Conservation (phyloP, 2,329 filamentous ascomycete genomes). For the Diaporthe australafricana region DNA sequence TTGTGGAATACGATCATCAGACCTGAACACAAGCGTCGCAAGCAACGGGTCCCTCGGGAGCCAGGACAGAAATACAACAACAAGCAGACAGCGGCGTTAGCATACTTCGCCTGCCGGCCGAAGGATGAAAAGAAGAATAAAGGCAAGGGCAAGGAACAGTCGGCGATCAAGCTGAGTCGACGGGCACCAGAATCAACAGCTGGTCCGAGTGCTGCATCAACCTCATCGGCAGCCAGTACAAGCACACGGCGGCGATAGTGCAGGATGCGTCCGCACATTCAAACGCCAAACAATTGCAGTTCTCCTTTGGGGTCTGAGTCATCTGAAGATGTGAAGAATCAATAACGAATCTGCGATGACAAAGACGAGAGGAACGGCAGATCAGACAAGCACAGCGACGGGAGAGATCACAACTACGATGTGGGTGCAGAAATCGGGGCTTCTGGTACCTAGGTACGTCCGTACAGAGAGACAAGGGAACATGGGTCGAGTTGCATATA, state of each 20-base stretch:
- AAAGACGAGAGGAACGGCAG: too few relatives aligned
- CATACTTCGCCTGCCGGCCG: conserved; percentile 10
- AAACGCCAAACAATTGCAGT: too few relatives aligned
- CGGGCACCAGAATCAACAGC: neutral
- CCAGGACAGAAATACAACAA: neutral
- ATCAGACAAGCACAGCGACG: neutral
- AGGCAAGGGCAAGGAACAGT: neutral
- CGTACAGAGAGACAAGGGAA: too few relatives aligned
- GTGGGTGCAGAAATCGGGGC: neutral
- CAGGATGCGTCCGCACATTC: fast-evolving
- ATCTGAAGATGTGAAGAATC: too few relatives aligned
- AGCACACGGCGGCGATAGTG: neutral
- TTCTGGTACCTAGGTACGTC: too few relatives aligned
- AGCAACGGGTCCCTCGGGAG: neutral
- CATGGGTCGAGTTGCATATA: too few relatives aligned
- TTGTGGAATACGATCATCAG: conserved; percentile 2
- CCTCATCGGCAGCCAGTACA: neutral
- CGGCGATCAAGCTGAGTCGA: neutral
- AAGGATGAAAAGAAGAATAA: neutral
- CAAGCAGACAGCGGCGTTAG: neutral
- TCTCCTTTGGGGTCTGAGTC: too few relatives aligned
- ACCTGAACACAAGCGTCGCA: neutral
- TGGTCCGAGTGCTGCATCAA: neutral
- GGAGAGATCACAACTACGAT: too few relatives aligned
- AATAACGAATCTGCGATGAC: too few relatives aligned